Conservation (phyloP, 208 protist genomes). For the Acanthamoeba sp. region DNA sequence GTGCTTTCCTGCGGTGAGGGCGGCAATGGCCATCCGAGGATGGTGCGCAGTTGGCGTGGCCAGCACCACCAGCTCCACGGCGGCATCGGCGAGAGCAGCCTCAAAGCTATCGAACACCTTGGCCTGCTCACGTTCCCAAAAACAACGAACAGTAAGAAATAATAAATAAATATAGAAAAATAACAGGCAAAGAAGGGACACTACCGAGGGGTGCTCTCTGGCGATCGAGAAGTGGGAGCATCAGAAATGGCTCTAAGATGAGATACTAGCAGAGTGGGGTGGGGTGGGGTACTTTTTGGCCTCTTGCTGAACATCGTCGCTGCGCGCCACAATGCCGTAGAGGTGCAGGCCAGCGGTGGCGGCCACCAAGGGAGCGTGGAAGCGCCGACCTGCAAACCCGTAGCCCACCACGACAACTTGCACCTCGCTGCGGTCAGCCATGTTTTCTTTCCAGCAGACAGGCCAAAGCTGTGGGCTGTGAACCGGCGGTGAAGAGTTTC, state of each 20-base stretch:
- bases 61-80: slow-evolving; percentile 39
- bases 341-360: not conserved
- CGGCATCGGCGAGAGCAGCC: not conserved
- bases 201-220: not conserved
- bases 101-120: slow-evolving; percentile 41
- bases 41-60: slow-evolving; percentile 20
- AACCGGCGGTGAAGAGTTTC: too few species aligned
- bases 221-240: too few species aligned
- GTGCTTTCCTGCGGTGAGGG: slow-evolving; percentile 19
- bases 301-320: not conserved
- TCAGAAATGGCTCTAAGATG: too few species aligned
- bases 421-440: too few species aligned
- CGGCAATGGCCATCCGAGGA: slow-evolving; percentile 31
- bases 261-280: not conserved
- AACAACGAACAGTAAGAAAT: too few species aligned
- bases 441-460: too few species aligned
- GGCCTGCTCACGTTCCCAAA: not conserved
- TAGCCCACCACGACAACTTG: not conserved
- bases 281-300: not conserved
- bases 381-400: slow-evolving; percentile 6
- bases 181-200: too few species aligned
- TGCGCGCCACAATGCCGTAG: slow-evolving; percentile 16
- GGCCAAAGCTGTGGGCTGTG: too few species aligned
- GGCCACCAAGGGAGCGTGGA: slow-evolving; percentile 6
- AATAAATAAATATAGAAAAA: too few species aligned